Evolutionary conservation across 805 yeast genomes (phyloP).

Genomic region (Suhomyces kilbournensis): DNA sequence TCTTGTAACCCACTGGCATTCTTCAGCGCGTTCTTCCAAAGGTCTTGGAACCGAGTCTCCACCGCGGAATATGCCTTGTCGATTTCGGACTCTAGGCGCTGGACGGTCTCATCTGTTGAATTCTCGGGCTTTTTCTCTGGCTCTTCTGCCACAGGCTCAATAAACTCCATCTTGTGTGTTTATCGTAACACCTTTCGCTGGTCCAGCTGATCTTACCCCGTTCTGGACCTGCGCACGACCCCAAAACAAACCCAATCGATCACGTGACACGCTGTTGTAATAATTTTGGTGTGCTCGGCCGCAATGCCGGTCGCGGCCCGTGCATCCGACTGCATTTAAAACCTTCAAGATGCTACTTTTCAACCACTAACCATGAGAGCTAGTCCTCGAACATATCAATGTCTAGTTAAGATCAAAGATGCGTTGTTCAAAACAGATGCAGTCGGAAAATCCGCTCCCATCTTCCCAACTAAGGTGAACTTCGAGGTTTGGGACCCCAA

Average conservation of each 20-base stretch:
- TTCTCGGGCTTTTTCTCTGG: slow-evolving; percentile 22
- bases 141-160: slow-evolving; percentile 26
- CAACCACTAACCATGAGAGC: slow-evolving; percentile 1
- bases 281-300: neutral
- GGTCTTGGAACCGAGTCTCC: slow-evolving; percentile 44
- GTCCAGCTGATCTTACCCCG: neutral
- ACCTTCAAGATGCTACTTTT: neutral
- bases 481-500: slow-evolving; percentile 23
- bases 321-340: neutral
- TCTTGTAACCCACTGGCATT: slow-evolving; percentile 30
- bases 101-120: slow-evolving; percentile 53
- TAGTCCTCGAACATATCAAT: slow-evolving; percentile 2
- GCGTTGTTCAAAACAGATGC: slow-evolving; percentile 20
- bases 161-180: slow-evolving; percentile 26
- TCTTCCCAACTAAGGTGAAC: slow-evolving; percentile 27
- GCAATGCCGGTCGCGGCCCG: neutral
- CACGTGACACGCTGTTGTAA: neutral
- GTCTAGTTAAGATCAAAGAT: slow-evolving; percentile 20
- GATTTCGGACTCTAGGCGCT: slow-evolving; percentile 51
- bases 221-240: neutral
- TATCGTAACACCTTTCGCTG: neutral
- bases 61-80: slow-evolving; percentile 47
- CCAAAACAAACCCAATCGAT: neutral
- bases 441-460: slow-evolving; percentile 1
- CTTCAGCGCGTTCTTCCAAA: slow-evolving; percentile 34